Evolutionary conservation across 176 grass and related monocot species (phyloP).

Genomic region (Eleusine coracana): DNA sequence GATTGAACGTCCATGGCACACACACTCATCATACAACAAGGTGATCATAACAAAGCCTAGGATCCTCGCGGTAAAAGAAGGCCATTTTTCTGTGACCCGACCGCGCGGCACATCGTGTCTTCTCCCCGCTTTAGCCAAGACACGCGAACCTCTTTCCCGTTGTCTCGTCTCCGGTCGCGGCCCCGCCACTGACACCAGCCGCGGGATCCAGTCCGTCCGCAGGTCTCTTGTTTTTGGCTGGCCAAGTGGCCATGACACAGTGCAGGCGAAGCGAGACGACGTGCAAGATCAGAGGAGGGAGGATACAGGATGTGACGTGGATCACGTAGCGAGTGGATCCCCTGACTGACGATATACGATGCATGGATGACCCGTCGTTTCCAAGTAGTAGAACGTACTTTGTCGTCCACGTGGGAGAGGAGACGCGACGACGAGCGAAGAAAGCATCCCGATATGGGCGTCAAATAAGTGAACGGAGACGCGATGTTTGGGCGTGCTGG

Average conservation of each 20-base stretch:
- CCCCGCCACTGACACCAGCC: not conserved
- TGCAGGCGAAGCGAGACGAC: not conserved
- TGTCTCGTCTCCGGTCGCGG: not conserved
- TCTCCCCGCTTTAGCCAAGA: not conserved
- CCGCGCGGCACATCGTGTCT: not conserved
- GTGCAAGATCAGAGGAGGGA: not conserved
- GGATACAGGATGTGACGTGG: conserved; percentile 18
- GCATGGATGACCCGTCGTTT: conserved; percentile 27
- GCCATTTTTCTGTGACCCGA: not conserved
- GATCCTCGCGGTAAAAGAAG: not conserved
- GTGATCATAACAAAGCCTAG: not conserved
- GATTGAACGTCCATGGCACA: not conserved
- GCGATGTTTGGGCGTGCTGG: conserved; percentile 1
- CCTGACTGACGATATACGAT: not conserved
- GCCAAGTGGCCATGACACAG: too few relatives aligned
- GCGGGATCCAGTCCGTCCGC: not conserved
- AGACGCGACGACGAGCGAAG: not conserved
- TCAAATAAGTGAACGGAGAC: not conserved
- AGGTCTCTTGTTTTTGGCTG: too few relatives aligned
- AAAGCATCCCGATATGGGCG: not conserved
- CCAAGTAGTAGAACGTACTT: not conserved
- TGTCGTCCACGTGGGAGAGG: conserved; percentile 1
- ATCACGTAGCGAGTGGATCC: not conserved
- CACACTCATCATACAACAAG: not conserved
- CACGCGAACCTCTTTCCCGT: not conserved